phyloP scores from a whole-genome alignment of 805 yeast species.

The Suhomyces emberorum region DNA sequence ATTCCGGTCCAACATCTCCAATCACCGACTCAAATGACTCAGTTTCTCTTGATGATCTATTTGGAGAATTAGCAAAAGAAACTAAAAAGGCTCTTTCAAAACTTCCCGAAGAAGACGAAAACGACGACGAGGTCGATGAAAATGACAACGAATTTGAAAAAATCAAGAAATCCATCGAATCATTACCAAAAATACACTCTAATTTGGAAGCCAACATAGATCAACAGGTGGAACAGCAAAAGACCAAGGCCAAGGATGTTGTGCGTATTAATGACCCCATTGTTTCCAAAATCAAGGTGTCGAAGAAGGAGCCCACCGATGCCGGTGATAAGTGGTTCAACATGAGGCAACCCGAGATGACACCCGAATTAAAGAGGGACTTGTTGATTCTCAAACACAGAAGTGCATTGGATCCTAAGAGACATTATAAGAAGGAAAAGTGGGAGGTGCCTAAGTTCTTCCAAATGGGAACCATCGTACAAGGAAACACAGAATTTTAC shows the following conservation, averaged over 20 bases:
- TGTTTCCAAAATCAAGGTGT: slow-evolving; percentile 15
- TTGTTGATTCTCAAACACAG: slow-evolving; percentile 77
- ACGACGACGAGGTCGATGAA: slow-evolving; percentile 16
- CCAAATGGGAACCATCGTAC: slow-evolving; percentile 85
- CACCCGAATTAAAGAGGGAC: slow-evolving; percentile 72
- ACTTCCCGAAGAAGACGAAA: slow-evolving; percentile 14
- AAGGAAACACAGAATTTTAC: slow-evolving; percentile 76
- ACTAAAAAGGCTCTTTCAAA: slow-evolving; percentile 9
- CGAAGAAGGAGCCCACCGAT: slow-evolving; percentile 16
- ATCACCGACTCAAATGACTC: slow-evolving; percentile 8
- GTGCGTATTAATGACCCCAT: slow-evolving; percentile 49
- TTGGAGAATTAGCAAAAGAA: slow-evolving; percentile 28
- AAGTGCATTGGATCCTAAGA: slow-evolving; percentile 89
- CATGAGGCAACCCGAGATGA: slow-evolving; percentile 72
- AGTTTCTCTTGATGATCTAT: slow-evolving; percentile 29
- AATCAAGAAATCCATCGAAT: slow-evolving; percentile 33
- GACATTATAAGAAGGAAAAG: slow-evolving; percentile 87
- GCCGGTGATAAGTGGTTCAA: slow-evolving; percentile 75
- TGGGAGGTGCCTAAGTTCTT: slow-evolving; percentile 76
- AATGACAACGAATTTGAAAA: slow-evolving; percentile 19
- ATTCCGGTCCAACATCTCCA: slow-evolving; percentile 1
- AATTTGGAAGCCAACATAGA: slow-evolving; percentile 22
- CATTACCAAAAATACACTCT: slow-evolving; percentile 40
- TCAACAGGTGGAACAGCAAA: slow-evolving; percentile 9
- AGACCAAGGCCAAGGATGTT: slow-evolving; percentile 17